Evolutionary conservation across 129 eudicot genomes (phyloP).

Genomic region (Saussurea involucrata): DNA sequence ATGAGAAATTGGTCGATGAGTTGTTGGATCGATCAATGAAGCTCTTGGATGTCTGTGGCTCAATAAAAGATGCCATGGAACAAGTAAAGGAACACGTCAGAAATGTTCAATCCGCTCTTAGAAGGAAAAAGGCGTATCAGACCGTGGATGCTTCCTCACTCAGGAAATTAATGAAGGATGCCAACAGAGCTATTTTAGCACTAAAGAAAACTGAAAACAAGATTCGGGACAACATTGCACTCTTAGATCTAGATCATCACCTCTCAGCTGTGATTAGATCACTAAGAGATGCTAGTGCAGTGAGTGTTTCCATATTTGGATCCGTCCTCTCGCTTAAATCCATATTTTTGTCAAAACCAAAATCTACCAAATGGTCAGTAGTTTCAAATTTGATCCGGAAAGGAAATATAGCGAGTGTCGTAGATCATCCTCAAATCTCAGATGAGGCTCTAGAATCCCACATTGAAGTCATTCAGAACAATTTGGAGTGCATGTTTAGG

Average conservation of each 20-base stretch:
- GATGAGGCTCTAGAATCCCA: slow-evolving; percentile 34
- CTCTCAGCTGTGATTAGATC: slow-evolving; percentile 19
- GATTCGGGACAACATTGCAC: not conserved
- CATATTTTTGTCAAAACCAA: slow-evolving; percentile 23
- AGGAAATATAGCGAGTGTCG: not conserved
- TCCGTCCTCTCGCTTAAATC: slow-evolving; percentile 24
- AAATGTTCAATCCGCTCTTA: slow-evolving; percentile 31
- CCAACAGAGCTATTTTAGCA: slow-evolving; percentile 6
- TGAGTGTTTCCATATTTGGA: slow-evolving; percentile 29
- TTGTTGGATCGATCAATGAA: slow-evolving; percentile 34
- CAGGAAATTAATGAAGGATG: slow-evolving; percentile 31
- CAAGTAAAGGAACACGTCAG: slow-evolving; percentile 25
- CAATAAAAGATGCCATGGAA: slow-evolving; percentile 27
- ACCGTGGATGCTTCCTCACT: slow-evolving; percentile 6
- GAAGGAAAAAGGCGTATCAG: slow-evolving; percentile 28
- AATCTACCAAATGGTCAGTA: slow-evolving; percentile 32
- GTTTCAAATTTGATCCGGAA: slow-evolving; percentile 34
- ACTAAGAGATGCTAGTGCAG: slow-evolving; percentile 30
- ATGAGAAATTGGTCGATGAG: slow-evolving; percentile 32
- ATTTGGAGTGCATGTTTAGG: slow-evolving; percentile 42
- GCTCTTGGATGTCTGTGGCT: slow-evolving; percentile 36
- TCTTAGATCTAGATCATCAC: slow-evolving; percentile 27
- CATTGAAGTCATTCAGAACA: slow-evolving; percentile 32
- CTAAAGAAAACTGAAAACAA: slow-evolving; percentile 25
- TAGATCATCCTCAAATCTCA: slow-evolving; percentile 14